Base-by-base conservation (phyloP, 2,329 filamentous ascomycete species). In the Pseudogymnoascus sp. region DNA sequence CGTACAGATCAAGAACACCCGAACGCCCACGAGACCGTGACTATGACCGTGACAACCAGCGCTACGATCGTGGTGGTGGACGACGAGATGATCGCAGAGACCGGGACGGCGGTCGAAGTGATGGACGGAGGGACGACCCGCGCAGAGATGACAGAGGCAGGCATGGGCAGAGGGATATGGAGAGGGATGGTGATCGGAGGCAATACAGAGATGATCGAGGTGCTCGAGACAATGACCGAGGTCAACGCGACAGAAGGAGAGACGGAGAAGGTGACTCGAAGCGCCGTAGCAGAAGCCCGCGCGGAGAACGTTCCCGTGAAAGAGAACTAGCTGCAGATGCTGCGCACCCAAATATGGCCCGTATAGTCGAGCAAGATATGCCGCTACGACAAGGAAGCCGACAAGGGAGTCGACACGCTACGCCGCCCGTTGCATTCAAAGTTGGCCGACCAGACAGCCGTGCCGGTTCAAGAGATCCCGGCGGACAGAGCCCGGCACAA, bases 81-180 rank as follows among this genome's bases (percentile, higher is more conserved):
- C 38, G 63, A 50, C 60, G 61, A 23, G 70, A 70, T 29, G 70
- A 74, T 33, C 73, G 76, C 62, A 75, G 29, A 56, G 50, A 78
- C 29, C 70, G 75, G 53, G 77, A 77, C 37, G 74, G 72, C 59
- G 75, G 76, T 53, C 68, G 70, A 15, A 77, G 73, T 21, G 42
- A 46, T 46, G 42, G 63, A 71, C 73, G 62, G 75, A 77, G 37
- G 74, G 75, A 65, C 70, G 72, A 59, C 59, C 69, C 63, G 70
- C 69, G 46, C 60, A 67, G 63, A 75, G 72, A 61, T 64, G 68
- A 46, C 68, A 75, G 10, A 69, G 69, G 64, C 64, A 59, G 19
- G n/a, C 75, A 63, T 67, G 73, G 61, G 70, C 74, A 26, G 72
- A 73, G 67, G 74, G 76, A 72, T 77, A 77, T 80, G 26, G 29